These are phyloP conservation scores for Neurospora sp. DNA, from an alignment of 495 filamentous ascomycete genomes.

Conservation along the genomic window DNA sequence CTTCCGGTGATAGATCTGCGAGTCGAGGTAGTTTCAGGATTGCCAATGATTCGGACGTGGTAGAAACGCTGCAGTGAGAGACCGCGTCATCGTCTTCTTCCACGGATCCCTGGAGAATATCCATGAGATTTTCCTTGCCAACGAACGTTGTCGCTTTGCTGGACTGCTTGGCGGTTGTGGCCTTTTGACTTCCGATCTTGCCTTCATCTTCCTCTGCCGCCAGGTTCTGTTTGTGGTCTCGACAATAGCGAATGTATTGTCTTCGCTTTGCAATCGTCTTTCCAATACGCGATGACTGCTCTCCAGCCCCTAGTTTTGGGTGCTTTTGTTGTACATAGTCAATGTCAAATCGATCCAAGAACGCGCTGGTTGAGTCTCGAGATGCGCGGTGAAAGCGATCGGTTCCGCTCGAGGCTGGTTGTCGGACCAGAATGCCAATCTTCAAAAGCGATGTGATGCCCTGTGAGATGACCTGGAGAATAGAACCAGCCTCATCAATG, in stretches of 20 bases:
- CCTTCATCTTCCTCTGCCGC: background rate
- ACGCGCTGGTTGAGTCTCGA: background rate
- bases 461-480: background rate
- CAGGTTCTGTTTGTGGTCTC: constrained; percentile 15
- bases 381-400: constrained; percentile 1
- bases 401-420: background rate
- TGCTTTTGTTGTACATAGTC: constrained; percentile 2
- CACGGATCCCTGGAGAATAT: background rate
- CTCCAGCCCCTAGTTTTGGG: background rate
- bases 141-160: constrained; percentile 9
- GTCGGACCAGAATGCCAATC: background rate
- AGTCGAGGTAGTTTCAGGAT: constrained; percentile 3
- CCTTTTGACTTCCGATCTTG: background rate
- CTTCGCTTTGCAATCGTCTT: constrained; percentile 22
- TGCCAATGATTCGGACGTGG: background rate
- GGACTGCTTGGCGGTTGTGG: background rate
- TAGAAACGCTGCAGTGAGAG: constrained; percentile 3
- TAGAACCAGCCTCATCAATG: background rate
- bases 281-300: constrained; percentile 16
- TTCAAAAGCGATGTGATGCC: background rate
- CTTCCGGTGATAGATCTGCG: background rate
- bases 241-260: constrained; percentile 23
- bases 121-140: background rate
- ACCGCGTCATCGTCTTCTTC: constrained; percentile 2
- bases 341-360: constrained; percentile 1